Percentiles rank a stretch among this genome's conserved stretches.
phyloP scores from a whole-genome alignment of 768 basidiomycete species.

The Suillus paluster region DNA sequence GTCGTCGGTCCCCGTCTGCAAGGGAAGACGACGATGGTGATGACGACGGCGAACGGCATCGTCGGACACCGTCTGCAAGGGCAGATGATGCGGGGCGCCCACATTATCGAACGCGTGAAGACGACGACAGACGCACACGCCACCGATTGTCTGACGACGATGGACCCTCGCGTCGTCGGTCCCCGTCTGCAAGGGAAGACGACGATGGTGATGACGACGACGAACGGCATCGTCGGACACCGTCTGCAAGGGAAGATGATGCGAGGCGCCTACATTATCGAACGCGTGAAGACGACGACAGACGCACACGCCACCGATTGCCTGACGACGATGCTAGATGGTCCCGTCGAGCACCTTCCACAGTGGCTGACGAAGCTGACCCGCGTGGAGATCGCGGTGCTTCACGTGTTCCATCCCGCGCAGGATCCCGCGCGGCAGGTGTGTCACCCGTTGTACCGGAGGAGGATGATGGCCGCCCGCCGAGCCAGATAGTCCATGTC shows the following conservation, averaged over 20 bases:
- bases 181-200: not conserved
- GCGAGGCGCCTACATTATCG: not conserved
- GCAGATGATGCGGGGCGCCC: not conserved
- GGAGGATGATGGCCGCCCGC: slow-evolving; percentile 22
- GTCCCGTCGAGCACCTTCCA: not conserved
- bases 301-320: not conserved
- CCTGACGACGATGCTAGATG: not conserved
- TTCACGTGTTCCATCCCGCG: slow-evolving; percentile 18
- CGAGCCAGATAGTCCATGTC: slow-evolving; percentile 32
- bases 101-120: not conserved
- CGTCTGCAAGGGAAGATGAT: not conserved
- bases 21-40: not conserved
- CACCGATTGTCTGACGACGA: not conserved
- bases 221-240: not conserved
- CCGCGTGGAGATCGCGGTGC: not conserved
- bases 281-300: not conserved
- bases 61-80: too few relatives aligned
- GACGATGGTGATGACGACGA: too few relatives aligned
- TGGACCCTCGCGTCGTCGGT: not conserved
- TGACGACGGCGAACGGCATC: too few relatives aligned
- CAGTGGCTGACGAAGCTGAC: not conserved
- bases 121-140: not conserved
- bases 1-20: not conserved
- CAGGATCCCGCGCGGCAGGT: slow-evolving; percentile 20
- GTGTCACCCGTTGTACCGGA: slow-evolving; percentile 18